Evolutionary conservation across 371 early-diverging fungal genomes (phyloP).

Genomic region (Mucor racemosus): DNA sequence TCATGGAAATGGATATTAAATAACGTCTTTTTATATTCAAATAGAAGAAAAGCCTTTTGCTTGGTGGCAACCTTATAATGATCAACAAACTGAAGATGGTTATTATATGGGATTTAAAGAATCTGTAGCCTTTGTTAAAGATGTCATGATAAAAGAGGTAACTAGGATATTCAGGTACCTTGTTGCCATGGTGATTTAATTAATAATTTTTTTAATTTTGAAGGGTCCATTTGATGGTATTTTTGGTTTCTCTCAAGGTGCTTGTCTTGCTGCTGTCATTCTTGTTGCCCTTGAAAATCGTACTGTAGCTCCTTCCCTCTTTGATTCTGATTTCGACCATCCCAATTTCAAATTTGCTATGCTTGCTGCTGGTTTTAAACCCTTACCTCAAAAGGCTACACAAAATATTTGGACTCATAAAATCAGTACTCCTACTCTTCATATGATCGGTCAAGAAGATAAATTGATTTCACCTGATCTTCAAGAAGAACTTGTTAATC

Average conservation of each 20-base stretch:
- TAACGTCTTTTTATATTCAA: too few species aligned
- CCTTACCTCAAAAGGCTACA: constrained; percentile 40
- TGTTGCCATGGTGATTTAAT: not conserved
- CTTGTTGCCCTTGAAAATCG: constrained; percentile 51
- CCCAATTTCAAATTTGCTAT: constrained; percentile 66
- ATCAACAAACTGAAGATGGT: constrained; percentile 34
- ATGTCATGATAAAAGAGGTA: constrained; percentile 58
- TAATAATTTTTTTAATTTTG: not conserved
- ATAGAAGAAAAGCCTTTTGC: constrained; percentile 58
- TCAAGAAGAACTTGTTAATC: constrained; percentile 44
- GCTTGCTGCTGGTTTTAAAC: constrained; percentile 64
- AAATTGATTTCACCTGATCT: constrained; percentile 54
- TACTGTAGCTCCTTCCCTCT: constrained; percentile 27
- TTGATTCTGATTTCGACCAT: constrained; percentile 41
- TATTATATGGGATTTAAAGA: constrained; percentile 64
- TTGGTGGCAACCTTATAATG: constrained; percentile 62
- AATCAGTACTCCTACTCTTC: constrained; percentile 64
- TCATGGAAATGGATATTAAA: too few species aligned
- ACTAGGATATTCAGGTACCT: not conserved
- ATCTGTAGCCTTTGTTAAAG: constrained; percentile 54
- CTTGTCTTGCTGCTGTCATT: constrained; percentile 69
- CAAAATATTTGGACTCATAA: constrained; percentile 40
- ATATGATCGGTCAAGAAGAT: constrained; percentile 71
- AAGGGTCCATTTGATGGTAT: constrained; percentile 78
- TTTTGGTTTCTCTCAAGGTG: constrained; percentile 78